These are phyloP conservation scores for Calonectria pseudoturangicola DNA, from an alignment of 2,329 filamentous ascomycete species.

Conservation along the genomic window DNA sequence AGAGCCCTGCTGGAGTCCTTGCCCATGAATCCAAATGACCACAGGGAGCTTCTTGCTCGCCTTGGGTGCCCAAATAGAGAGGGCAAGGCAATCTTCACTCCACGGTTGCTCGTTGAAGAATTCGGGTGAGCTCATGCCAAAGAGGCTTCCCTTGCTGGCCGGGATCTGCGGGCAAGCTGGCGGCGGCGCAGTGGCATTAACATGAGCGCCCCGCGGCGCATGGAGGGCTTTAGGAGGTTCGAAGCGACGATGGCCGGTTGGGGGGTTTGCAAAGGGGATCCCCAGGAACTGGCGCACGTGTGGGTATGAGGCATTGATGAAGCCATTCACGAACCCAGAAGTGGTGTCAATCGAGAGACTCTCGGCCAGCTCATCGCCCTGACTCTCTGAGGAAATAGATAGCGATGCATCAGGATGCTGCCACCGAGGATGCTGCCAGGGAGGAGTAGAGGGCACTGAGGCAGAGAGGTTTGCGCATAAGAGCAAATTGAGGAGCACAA, in stretches of 20 bases:
- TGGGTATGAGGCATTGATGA: conserved; percentile 18
- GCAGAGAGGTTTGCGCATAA: not conserved
- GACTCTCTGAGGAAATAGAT: not conserved
- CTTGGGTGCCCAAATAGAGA: conserved; percentile 10
- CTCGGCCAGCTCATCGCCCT: not conserved
- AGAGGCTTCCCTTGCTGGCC: conserved; percentile 2
- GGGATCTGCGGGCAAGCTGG: conserved; percentile 10
- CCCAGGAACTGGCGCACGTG: conserved; percentile 7
- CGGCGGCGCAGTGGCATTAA: not conserved
- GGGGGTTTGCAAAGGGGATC: conserved; percentile 18
- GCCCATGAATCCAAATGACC: conserved; percentile 16
- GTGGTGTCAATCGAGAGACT: not conserved
- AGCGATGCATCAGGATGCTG: not conserved
- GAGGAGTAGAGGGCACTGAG: not conserved
- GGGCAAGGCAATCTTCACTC: conserved; percentile 5
- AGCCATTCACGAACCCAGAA: not conserved
- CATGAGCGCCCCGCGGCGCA: not conserved
- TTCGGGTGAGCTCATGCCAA: conserved; percentile 3
- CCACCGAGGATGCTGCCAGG: conserved; percentile 14
- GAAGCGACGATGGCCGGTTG: not conserved
- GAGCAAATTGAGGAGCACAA: not conserved
- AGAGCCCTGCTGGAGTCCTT: conserved; percentile 5
- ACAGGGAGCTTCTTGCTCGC: not conserved
- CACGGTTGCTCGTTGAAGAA: conserved; percentile 22
- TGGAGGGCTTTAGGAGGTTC: conserved; percentile 4